Evolutionary conservation across 352 stramenopile species (phyloP), one percentile per base, ranked within the genome.

Genomic region (Pythium sp.): DNA sequence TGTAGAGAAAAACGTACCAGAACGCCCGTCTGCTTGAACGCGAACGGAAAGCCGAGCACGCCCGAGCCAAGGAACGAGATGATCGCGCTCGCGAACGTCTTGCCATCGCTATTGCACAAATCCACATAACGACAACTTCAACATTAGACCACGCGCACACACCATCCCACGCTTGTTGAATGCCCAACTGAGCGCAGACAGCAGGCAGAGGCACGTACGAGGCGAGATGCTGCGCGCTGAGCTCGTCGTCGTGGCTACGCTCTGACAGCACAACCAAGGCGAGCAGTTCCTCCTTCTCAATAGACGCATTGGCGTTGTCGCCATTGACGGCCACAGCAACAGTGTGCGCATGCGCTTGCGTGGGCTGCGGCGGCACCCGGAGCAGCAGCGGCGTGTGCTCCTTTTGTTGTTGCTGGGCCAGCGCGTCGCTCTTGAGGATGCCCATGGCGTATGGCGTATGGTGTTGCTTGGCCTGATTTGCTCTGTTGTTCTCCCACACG

Each of bases 1-100:
- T 20, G 26, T 41, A 11, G 20, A 14, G 15, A 41, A 9, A 14
- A 6, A 46, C 85, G 72, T 28, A 93, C 84, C 47, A 98, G 58
- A 64, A 96, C 95, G 26, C 93, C 93, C 30, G 79, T 88, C 65
- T 92, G 80, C 43, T 83, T 86, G 74, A 98, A 98, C 32, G 92
- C 93, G 75, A 92, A 96, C 11, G 93, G 93, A 7, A 98, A 71
- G 0, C 92, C 93, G n/a, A 98, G 75, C 8, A 98, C 84, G 34
- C 93, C 93, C 7, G 93, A 96, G 26, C 93, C 93, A 0, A 98
- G 80, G 78, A 98, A 98, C 30, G 87, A 90, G 70, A 98, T 98
- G 64, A 96, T 85, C 26, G 80, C 83, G 65, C 91, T 93, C 32
- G 76, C 72, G 58, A 93, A 93, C 51, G 76, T 87, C 53, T 83